Conservation (phyloP, 2,329 filamentous ascomycete genomes). For the Tolypocladium endophyticum region DNA sequence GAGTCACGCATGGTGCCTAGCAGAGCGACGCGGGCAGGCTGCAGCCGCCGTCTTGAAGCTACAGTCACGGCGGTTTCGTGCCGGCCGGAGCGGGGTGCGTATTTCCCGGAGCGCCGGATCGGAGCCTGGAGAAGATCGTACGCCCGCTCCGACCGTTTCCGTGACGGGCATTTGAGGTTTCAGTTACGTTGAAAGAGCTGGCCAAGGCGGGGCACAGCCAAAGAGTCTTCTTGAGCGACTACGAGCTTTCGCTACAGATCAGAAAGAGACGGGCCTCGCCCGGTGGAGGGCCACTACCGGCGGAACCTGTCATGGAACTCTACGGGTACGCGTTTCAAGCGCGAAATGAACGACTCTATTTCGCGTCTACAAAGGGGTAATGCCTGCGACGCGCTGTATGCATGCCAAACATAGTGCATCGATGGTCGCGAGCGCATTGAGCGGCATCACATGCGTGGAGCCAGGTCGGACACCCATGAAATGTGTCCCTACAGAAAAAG, state of each 20-base stretch:
- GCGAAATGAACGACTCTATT: no score
- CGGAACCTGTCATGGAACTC: no score
- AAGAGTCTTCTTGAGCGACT: neutral
- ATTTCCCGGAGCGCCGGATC: neutral
- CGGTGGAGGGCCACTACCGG: no score
- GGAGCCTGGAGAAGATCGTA: neutral
- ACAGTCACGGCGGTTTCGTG: neutral
- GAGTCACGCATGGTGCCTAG: neutral
- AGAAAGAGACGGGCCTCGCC: no score
- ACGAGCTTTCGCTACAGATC: no score
- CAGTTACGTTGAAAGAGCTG: neutral
- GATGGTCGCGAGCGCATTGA: neutral
- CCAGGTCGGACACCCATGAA: neutral
- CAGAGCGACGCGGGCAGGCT: neutral
- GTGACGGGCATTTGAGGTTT: neutral
- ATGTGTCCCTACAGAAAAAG: slow-evolving; percentile 38
- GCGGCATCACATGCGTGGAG: neutral
- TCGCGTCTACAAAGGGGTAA: no score
- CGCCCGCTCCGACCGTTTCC: no score
- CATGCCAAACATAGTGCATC: no score
- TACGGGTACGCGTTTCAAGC: no score
- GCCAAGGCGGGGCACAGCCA: neutral
- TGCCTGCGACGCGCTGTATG: no score
- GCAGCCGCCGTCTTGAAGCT: neutral
- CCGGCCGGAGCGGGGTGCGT: neutral